Evolutionary conservation across 768 basidiomycete genomes (phyloP), one percentile per base, ranked within the genome.

Genomic region (Leccinum longicurvipes): DNA sequence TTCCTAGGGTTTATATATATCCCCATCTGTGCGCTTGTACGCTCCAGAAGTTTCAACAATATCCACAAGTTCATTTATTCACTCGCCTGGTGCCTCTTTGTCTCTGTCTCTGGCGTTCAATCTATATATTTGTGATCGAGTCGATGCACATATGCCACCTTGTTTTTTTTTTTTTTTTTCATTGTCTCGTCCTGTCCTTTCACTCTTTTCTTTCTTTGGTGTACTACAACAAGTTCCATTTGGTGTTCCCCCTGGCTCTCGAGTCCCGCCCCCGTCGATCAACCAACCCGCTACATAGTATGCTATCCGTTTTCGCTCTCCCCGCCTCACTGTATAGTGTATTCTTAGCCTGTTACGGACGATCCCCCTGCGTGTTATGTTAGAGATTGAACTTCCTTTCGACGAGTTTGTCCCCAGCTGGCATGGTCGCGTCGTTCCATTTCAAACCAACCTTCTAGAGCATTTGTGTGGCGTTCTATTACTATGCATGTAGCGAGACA

Each of bases 1-100:
- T 19, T 45, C 52, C 63, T n/a, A 51, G 31, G 49, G 49, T 65
- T 46, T 46, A n/a, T n/a, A 39, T 39, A 39, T 39, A 36, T 36
- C 36, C n/a, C n/a, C 34, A 36, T 36, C 34, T 36, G 34, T 8
- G 34, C 34, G 17, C 34, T 36, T 19, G 36, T n/a, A 39, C n/a
- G n/a, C 36, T 44, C 42, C 42, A 19, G 21, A 19, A n/a, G 10
- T 19, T 39, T 39, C 36, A 10, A 39, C 36, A n/a, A 39, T 39
- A 39, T 39, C 36, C 36, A 36, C 8, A 39, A 2, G 2, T 39
- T 39, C 36, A n/a, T 36, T 36, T 10, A 19, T 39, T 39, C 36
- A 39, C n/a, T 19, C 10, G 36, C 36, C 36, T 39, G 36, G n/a
- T 39, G 36, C 36, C 36, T 19, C 31, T 41, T 15, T 41, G 17